A percentile compares a stretch with the other conserved stretches of the same genome.
These are phyloP conservation scores for Colletotrichum falcatum DNA, from an alignment of 2,329 filamentous ascomycete species.

Conservation along the genomic window DNA sequence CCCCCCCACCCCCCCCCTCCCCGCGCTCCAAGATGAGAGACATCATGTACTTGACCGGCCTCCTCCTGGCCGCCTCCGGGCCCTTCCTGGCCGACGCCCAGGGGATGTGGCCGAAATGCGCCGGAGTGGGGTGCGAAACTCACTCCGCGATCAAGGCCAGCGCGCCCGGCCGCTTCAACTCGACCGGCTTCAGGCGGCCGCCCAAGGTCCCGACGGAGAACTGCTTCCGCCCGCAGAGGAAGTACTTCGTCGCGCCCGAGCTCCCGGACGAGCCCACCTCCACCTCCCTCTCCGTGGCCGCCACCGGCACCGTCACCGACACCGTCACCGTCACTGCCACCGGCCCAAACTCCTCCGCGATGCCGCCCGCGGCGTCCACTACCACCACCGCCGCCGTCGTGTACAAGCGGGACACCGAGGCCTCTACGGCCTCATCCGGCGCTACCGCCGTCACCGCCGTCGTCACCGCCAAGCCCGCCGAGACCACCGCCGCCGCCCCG, in stretches of 20 bases:
- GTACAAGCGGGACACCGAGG: too few relatives aligned
- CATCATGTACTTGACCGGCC: not conserved
- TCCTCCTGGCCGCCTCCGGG: constrained; percentile 4
- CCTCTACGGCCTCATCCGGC: too few relatives aligned
- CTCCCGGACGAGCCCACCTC: not conserved
- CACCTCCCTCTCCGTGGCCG: not conserved
- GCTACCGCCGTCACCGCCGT: not conserved
- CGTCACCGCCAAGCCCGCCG: not conserved
- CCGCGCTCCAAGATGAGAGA: constrained; percentile 11
- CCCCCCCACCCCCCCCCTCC: too few relatives aligned
- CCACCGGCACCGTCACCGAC: not conserved
- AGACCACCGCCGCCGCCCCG: not conserved
- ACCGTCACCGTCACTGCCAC: not conserved
- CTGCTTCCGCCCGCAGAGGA: not conserved
- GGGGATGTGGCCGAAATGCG: too few relatives aligned
- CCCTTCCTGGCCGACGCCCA: not conserved
- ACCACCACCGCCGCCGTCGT: too few relatives aligned
- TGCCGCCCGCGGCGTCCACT: too few relatives aligned
- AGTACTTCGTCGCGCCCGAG: not conserved
- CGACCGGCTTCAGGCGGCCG: too few relatives aligned
- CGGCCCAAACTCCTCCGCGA: too few relatives aligned
- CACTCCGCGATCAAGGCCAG: too few relatives aligned
- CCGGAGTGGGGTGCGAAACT: too few relatives aligned
- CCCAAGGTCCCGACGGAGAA: too few relatives aligned
- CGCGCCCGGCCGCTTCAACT: too few relatives aligned